Base-by-base conservation (phyloP, 768 basidiomycete genomes). In the Roridomyces roridus region DNA sequence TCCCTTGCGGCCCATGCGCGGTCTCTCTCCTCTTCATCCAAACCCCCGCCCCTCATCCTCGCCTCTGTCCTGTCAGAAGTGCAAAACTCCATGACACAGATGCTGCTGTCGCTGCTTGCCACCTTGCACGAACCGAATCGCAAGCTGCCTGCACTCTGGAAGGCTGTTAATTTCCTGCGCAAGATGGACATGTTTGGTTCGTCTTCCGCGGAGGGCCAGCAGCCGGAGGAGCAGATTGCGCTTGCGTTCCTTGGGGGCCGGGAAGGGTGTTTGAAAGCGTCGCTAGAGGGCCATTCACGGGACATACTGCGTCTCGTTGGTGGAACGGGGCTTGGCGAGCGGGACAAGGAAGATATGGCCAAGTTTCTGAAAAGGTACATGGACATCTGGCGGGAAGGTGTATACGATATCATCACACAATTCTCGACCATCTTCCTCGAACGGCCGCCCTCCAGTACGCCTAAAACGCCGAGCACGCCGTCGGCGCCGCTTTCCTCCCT, bases 321-420 rank as follows among this genome's bases (percentile, higher is more conserved):
- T 21, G 51, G 47, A 53, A 75, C 67, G 63, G 79, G 75, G 57
- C 70, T 78, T 55, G 82, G 83, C 39, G 85, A 88, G 46, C 73
- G 82, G 47, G 85, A 88, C 56, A 82, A 81, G 53, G 87, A 88
- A 55, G 91, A 92, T 54, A 78, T 91, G 40, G 84, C 88, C 31
- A 77, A 88, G 31, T 94, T 88, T 73, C 77, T 96, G 59, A 88
- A 92, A 66, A 88, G 85, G 68, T 95, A 94, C 71, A 85, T 96
- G 61, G 96, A 96, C 67, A 72, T 87, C 11, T 97, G 96, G 88
- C 80, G 95, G 48, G 96, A 98, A 74, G 88, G 91, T 42, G 90
- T 94, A 20, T 91, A 96, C 74, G 94, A 98, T 71, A 85, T 96
- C 70, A 82, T 96, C 63, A 91, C 91, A 15, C 94, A 96, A 68